phyloP scores from a whole-genome alignment of 225 moss, liverwort and hornwort species.

The Takakia lepidozioides region DNA sequence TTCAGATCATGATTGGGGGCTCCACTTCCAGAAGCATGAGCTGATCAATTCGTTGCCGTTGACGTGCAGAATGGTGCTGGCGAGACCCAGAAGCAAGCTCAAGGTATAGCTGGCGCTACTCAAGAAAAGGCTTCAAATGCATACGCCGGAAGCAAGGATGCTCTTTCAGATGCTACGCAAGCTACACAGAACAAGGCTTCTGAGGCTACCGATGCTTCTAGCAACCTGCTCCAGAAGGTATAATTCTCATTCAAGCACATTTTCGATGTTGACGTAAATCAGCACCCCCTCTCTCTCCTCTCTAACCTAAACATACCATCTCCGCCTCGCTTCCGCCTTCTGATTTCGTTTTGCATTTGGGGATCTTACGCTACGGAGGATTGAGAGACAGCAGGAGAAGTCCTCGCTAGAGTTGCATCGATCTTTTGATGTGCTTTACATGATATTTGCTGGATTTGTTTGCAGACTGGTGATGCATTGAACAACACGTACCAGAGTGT shows the following conservation, averaged over 20 bases:
- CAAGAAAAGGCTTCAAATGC: background rate
- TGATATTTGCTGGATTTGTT: background rate
- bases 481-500: too few species aligned
- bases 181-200: conserved; percentile 25
- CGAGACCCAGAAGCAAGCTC: conserved; percentile 18
- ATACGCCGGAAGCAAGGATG: conserved; percentile 3
- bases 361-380: background rate
- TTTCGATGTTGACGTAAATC: too few species aligned
- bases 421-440: background rate
- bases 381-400: too few species aligned
- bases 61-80: conserved; percentile 18
- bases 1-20: too few species aligned
- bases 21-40: too few species aligned
- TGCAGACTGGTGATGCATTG: conserved; percentile 16
- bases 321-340: background rate
- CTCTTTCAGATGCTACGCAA: conserved; percentile 5
- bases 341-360: background rate
- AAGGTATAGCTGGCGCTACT: background rate
- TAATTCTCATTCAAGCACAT: too few species aligned
- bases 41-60: too few species aligned
- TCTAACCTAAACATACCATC: background rate
- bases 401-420: too few species aligned
- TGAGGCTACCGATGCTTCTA: conserved; percentile 20
- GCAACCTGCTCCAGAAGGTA: conserved; percentile 23
- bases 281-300: background rate